A percentile compares a stretch with the other conserved stretches of the same genome.
Conservation (phyloP, 1,284 basidiomycete species). For the Ganoderma resinaceum region DNA sequence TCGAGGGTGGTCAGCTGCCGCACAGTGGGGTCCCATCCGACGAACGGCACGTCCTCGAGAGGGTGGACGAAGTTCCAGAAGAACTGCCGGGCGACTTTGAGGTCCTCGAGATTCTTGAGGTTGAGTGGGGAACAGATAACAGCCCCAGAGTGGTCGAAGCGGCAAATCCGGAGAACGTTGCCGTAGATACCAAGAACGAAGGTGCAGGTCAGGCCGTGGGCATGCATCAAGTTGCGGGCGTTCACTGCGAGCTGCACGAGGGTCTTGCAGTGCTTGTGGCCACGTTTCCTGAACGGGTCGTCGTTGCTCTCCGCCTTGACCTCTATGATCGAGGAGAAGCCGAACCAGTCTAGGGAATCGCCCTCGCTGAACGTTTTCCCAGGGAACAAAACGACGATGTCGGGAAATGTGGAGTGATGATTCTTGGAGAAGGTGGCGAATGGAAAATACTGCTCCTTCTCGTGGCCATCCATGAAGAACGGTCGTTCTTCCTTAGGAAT, state of each 20-base stretch:
- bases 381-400: conserved; percentile 18
- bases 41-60: neutral
- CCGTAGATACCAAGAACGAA: conserved; percentile 18
- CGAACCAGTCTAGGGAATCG: neutral
- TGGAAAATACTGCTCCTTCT: neutral
- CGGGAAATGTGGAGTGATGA: conserved; percentile 18
- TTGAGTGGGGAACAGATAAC: conserved; percentile 1
- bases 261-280: neutral
- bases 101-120: neutral
- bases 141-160: conserved; percentile 13
- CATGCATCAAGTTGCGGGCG: conserved; percentile 26
- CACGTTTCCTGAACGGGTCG: conserved; percentile 12
- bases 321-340: conserved; percentile 18
- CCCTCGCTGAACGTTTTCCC: neutral
- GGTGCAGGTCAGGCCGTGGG: conserved; percentile 20
- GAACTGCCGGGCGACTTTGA: conserved; percentile 7
- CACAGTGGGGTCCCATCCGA: conserved; percentile 5
- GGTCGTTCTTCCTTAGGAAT: conserved; percentile 3
- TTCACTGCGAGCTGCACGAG: conserved; percentile 9
- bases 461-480: neutral
- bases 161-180: conserved; percentile 8
- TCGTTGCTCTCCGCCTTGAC: conserved; percentile 9
- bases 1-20: neutral
- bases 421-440: neutral
- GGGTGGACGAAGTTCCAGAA: conserved; percentile 11